Base-by-base conservation (phyloP, 1,139 yeast species). In the Candida sojae region DNA sequence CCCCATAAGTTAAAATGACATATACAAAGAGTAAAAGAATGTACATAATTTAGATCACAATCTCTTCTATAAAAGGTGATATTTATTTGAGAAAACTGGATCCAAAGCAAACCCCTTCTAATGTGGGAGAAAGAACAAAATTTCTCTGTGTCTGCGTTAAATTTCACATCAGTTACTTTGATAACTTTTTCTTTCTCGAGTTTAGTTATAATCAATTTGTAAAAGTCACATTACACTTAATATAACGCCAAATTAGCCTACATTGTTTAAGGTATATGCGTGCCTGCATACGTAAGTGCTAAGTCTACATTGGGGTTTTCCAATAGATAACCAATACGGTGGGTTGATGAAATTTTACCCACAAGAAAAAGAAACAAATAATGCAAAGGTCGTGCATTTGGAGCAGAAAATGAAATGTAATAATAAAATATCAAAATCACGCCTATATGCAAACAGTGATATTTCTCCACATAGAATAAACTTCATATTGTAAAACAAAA, bases 401-500 rank as follows among this genome's bases (percentile, higher is more conserved):
- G 3, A 17, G 3, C 21, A 17, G 2, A 2, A 17, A 17, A 17
- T 17, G 2, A 2, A 17, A 17, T 17, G 21, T 17, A 17, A 17
- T 17, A 17, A 17, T 17, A 17, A 17, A 17, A 17, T 17, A 6
- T 36, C 29, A 23, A 28, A 25, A 36, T 10, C 25, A 36, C 30
- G 11, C 39, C 25, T 36, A 36, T 36, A 36, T 36, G 39, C 39
- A 36, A 25, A 36, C 39, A 11, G 17, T 11, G 35, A 25, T 11
- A 40, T 41, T 41, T 41, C 38, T 31, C 38, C 44, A 41, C 31
- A 28, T 41, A 10, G 28, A 34, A 13, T 5, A 11, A 5, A 25
- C 11, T 21, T 33, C 9, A 8, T 21, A 17, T 17, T 17, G 21
- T 21, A 8, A 6, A 33, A 33, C 23, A 6, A 33, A 21, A 13